phyloP scores from a whole-genome alignment of 2,329 filamentous ascomycete genomes.

The Diaporthe sp. region DNA sequence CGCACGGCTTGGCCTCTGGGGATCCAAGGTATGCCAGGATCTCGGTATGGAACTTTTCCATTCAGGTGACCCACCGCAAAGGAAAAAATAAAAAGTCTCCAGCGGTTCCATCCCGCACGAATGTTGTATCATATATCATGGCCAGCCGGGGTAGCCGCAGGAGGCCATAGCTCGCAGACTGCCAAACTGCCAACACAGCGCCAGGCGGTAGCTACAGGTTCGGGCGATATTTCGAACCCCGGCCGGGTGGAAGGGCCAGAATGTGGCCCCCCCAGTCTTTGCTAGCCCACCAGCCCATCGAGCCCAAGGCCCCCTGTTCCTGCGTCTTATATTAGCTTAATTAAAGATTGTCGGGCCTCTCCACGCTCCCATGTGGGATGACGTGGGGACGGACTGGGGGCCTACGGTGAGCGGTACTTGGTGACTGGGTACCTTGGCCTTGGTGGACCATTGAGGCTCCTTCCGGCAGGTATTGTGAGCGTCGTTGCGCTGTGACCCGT shows the following conservation, averaged over 20 bases:
- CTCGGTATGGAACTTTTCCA: conserved; percentile 35
- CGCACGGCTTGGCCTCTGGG: conserved; percentile 30
- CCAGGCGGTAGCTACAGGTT: conserved; percentile 7
- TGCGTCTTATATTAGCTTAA: conserved; percentile 38
- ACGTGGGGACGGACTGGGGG: conserved; percentile 34
- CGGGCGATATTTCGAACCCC: conserved; percentile 29
- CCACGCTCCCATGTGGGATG: conserved; percentile 37
- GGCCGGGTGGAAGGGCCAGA: conserved; percentile 22
- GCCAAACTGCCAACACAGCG: conserved; percentile 11
- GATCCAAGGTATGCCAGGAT: conserved; percentile 38
- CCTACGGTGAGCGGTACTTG: conserved; percentile 19
- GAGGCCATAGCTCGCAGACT: conserved; percentile 20
- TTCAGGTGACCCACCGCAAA: conserved; percentile 28
- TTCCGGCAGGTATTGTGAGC: conserved; percentile 26
- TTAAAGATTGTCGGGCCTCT: conserved; percentile 36
- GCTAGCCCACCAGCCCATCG: conserved; percentile 10
- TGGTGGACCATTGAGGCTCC: conserved; percentile 15
- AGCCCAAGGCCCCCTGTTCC: conserved; percentile 31
- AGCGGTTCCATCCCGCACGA: conserved; percentile 19
- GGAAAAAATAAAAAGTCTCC: neutral
- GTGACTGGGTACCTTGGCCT: conserved; percentile 16
- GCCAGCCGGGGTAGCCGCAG: conserved; percentile 34
- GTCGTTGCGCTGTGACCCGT: neutral
- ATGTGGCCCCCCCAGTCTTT: neutral
- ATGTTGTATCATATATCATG: conserved; percentile 12